phyloP scores from a whole-genome alignment of 2,329 filamentous ascomycete genomes.

The Drechslera avenae region DNA sequence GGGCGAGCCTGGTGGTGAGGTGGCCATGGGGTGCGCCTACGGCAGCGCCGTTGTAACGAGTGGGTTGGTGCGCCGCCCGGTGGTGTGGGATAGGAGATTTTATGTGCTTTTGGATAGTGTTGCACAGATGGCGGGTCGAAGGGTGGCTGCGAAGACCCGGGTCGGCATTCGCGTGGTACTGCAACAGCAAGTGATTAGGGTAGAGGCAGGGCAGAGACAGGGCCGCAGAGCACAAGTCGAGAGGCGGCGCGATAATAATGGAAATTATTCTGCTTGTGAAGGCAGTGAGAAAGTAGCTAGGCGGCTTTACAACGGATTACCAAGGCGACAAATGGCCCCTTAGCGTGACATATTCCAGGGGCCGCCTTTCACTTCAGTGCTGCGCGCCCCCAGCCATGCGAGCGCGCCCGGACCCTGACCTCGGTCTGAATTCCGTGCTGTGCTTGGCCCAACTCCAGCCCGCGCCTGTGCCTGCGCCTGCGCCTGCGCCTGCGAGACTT shows the following conservation, averaged over 20 bases:
- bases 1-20: slow-evolving; percentile 47
- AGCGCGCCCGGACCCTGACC: slow-evolving; percentile 1
- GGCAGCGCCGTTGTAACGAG: slow-evolving; percentile 26
- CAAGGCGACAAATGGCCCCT: slow-evolving; percentile 16
- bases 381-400: slow-evolving; percentile 9
- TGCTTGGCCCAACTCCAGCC: neutral
- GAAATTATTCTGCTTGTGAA: slow-evolving; percentile 15
- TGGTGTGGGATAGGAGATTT: slow-evolving; percentile 8
- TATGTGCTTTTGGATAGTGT: slow-evolving; percentile 10
- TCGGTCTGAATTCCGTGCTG: neutral
- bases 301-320: slow-evolving; percentile 7
- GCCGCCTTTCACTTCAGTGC: slow-evolving; percentile 3
- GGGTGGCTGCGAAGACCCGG: slow-evolving; percentile 8
- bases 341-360: slow-evolving; percentile 16
- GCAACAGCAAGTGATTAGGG: neutral
- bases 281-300: slow-evolving; percentile 3
- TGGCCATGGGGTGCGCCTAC: slow-evolving; percentile 39
- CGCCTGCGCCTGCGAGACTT: too few species aligned
- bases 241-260: slow-evolving; percentile 6
- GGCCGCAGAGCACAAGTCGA: slow-evolving; percentile 1
- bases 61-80: slow-evolving; percentile 19
- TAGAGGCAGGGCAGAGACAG: neutral
- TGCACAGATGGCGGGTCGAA: neutral
- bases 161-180: slow-evolving; percentile 16
- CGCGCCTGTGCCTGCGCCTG: too few species aligned